Conservation (phyloP, 2,329 filamentous ascomycete genomes). For the Xylariales sp. region DNA sequence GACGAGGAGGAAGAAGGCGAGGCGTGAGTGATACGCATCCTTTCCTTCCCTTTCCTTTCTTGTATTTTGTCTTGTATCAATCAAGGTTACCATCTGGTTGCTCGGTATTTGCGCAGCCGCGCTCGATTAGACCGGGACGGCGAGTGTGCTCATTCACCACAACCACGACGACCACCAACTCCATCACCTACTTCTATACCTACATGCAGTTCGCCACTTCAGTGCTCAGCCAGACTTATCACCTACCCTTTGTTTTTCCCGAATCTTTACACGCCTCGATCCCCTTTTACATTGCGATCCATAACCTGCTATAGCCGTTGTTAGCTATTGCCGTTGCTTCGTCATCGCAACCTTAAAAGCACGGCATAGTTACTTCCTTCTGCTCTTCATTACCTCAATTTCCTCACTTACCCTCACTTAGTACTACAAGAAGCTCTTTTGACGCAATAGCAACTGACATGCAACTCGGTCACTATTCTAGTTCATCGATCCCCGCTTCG, state of each 20-base stretch:
- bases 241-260: slow-evolving; percentile 5
- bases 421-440: background rate
- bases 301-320: no score
- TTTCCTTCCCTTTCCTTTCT: background rate
- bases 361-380: background rate
- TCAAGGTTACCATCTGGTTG: background rate
- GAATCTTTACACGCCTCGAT: background rate
- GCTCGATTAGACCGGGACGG: background rate
- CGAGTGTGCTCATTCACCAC: background rate
- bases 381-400: background rate
- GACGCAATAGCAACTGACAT: slow-evolving; percentile 20
- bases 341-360: background rate
- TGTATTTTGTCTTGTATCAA: slow-evolving; percentile 42
- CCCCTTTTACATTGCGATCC: background rate
- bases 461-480: slow-evolving; percentile 51
- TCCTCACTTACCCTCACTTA: background rate
- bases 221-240: background rate
- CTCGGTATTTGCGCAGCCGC: no score
- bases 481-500: slow-evolving; percentile 76
- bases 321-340: background rate
- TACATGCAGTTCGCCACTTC: background rate
- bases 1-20: slow-evolving; percentile 85
- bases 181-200: background rate
- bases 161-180: background rate
- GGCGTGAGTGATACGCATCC: slow-evolving; percentile 68